A percentile compares a stretch with the other conserved stretches of the same genome.
Conservation (phyloP, 805 yeast species). For the Komagataella pseudopastoris region DNA sequence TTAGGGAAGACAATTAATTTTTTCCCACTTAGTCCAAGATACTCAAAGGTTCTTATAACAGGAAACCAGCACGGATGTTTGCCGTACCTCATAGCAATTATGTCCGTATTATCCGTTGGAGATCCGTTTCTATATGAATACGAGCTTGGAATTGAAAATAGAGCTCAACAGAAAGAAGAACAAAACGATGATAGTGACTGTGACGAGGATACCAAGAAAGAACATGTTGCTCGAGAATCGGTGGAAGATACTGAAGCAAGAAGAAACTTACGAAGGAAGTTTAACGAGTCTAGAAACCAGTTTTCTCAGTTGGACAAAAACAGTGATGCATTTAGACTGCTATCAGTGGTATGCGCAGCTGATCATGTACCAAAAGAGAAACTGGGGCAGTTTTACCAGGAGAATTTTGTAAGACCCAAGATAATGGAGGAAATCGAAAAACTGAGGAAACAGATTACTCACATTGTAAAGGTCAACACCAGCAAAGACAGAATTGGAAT, state of each 20-base stretch:
- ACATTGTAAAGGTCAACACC: conserved; percentile 57
- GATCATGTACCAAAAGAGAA: conserved; percentile 56
- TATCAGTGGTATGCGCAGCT: conserved; percentile 79
- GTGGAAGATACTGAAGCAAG: conserved; percentile 23
- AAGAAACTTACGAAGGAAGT: conserved; percentile 34
- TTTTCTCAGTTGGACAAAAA: conserved; percentile 57
- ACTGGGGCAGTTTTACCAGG: conserved; percentile 30
- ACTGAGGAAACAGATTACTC: conserved; percentile 65
- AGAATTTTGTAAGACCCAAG: conserved; percentile 64
- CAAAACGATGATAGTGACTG: conserved; percentile 11
- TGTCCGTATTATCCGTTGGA: conserved; percentile 86
- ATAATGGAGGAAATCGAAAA: conserved; percentile 76
- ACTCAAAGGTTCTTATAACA: conserved; percentile 76
- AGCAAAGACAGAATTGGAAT: conserved; percentile 46
- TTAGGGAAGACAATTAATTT: conserved; percentile 78
- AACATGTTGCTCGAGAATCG: conserved; percentile 8
- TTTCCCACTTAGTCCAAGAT: conserved; percentile 90
- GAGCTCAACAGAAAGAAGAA: conserved; percentile 10
- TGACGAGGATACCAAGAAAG: conserved; percentile 24
- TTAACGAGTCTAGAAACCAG: conserved; percentile 39
- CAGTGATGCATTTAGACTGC: conserved; percentile 62
- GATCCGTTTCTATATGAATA: conserved; percentile 73
- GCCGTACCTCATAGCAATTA: conserved; percentile 82
- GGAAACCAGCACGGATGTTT: conserved; percentile 82
- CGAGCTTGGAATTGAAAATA: conserved; percentile 41